Evolutionary conservation across 495 filamentous ascomycete genomes (phyloP).

Genomic region (Penicillium robsamsonii): DNA sequence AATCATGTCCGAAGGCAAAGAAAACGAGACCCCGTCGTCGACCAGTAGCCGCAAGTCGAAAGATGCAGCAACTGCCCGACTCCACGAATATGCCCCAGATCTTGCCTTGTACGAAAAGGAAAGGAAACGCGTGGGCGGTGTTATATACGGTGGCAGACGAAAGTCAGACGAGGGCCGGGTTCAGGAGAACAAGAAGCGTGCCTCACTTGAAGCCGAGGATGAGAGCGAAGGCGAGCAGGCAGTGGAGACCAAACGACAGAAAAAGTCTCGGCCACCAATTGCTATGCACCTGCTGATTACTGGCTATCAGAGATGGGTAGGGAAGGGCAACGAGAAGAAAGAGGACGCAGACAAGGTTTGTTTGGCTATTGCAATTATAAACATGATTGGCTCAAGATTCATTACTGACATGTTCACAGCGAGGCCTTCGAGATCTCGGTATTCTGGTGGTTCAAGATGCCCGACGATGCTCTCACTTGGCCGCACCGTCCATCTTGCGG

Average conservation of each 20-base stretch:
- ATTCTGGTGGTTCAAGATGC: slow-evolving; percentile 75
- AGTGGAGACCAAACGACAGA: slow-evolving; percentile 58
- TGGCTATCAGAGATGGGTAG: slow-evolving; percentile 75
- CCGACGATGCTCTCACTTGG: slow-evolving; percentile 76
- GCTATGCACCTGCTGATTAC: slow-evolving; percentile 73
- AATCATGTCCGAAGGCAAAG: slow-evolving; percentile 59
- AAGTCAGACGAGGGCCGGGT: slow-evolving; percentile 50
- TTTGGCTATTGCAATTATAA: slow-evolving; percentile 11
- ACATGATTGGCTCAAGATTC: slow-evolving; percentile 1
- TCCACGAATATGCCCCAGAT: slow-evolving; percentile 76
- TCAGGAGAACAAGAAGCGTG: slow-evolving; percentile 37
- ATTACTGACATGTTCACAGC: slow-evolving; percentile 49
- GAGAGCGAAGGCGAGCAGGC: slow-evolving; percentile 56
- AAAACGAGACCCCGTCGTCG: slow-evolving; percentile 80
- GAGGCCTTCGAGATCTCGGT: slow-evolving; percentile 77
- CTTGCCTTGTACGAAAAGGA: slow-evolving; percentile 92
- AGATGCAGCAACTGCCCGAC: slow-evolving; percentile 67
- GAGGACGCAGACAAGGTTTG: slow-evolving; percentile 80
- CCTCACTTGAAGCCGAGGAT: slow-evolving; percentile 40
- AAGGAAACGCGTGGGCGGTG: slow-evolving; percentile 79
- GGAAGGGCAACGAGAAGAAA: slow-evolving; percentile 58
- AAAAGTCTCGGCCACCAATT: slow-evolving; percentile 58
- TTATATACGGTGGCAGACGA: slow-evolving; percentile 70
- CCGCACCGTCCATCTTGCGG: slow-evolving; percentile 79
- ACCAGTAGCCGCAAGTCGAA: slow-evolving; percentile 84